Conservation (phyloP, 2,329 filamentous ascomycete genomes). For the Trichoderma polysporum region DNA sequence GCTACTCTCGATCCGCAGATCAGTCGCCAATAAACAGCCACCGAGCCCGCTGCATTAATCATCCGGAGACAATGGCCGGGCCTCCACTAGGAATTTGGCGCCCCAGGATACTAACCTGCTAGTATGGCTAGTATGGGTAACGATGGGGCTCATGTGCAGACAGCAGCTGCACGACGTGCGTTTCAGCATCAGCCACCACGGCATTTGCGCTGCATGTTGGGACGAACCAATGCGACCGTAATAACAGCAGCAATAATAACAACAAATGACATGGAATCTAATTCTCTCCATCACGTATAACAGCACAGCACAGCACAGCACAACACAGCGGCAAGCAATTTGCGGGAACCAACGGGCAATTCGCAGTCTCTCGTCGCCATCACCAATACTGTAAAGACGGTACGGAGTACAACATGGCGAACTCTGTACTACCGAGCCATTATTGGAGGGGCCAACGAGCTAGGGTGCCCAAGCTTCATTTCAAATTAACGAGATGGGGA, state of each 20-base stretch:
- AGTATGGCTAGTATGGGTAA: background rate
- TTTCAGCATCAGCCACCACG: conserved; percentile 11
- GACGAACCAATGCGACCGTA: background rate
- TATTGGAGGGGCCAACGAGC: background rate
- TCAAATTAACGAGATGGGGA: conserved; percentile 15
- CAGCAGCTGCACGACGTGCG: conserved; percentile 16
- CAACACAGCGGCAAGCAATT: no score
- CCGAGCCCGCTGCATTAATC: background rate
- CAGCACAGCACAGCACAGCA: background rate
- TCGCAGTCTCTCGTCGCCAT: background rate
- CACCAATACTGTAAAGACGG: background rate
- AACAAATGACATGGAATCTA: background rate
- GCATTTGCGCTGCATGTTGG: background rate
- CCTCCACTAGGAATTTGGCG: background rate
- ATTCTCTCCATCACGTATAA: background rate
- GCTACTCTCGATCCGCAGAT: background rate
- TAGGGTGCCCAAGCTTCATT: conserved; percentile 15
- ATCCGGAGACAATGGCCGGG: background rate
- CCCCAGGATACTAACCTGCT: background rate
- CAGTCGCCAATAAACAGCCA: background rate
- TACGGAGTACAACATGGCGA: background rate
- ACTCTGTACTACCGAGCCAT: background rate
- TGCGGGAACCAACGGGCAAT: background rate
- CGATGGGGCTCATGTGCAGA: conserved; percentile 12
- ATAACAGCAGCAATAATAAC: background rate